Percentiles rank a stretch among this genome's conserved stretches.
Conservation (phyloP, 73 alveolate genomes). For the Symbiodinium natans region DNA sequence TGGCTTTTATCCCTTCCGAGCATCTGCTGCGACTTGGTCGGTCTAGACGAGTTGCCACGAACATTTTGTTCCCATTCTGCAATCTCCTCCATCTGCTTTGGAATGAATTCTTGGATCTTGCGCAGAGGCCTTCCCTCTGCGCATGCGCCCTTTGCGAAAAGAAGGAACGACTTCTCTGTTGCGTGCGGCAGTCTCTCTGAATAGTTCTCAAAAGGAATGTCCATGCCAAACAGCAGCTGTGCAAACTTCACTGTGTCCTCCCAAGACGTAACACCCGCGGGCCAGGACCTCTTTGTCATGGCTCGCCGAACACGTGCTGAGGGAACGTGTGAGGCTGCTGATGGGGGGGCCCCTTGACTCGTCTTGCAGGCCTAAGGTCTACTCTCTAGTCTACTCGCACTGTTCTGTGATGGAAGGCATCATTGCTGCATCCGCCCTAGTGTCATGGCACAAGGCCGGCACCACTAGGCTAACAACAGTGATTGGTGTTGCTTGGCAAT, state of each 20-base stretch:
- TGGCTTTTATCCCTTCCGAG: neutral
- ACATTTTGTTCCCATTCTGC: neutral
- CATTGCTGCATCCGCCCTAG: no score
- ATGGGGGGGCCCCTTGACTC: no score
- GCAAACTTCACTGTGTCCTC: conserved; percentile 40
- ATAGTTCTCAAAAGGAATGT: neutral
- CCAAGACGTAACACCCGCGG: neutral
- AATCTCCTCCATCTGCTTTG: neutral
- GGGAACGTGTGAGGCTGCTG: no score
- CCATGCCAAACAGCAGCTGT: conserved; percentile 10
- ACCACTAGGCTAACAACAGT: no score
- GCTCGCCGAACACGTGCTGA: neutral
- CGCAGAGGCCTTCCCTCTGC: neutral
- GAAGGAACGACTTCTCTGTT: neutral
- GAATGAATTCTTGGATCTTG: neutral
- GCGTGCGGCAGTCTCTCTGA: neutral
- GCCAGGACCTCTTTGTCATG: neutral
- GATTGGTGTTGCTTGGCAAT: no score
- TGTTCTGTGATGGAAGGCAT: no score
- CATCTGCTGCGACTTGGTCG: conserved; percentile 28
- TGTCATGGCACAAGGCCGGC: no score
- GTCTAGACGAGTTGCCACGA: neutral
- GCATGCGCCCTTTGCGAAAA: conserved; percentile 16
- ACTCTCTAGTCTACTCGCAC: no score
- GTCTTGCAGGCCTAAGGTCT: no score